Evolutionary conservation across 805 yeast genomes (phyloP).

Genomic region (Jamesozyma piceae): DNA sequence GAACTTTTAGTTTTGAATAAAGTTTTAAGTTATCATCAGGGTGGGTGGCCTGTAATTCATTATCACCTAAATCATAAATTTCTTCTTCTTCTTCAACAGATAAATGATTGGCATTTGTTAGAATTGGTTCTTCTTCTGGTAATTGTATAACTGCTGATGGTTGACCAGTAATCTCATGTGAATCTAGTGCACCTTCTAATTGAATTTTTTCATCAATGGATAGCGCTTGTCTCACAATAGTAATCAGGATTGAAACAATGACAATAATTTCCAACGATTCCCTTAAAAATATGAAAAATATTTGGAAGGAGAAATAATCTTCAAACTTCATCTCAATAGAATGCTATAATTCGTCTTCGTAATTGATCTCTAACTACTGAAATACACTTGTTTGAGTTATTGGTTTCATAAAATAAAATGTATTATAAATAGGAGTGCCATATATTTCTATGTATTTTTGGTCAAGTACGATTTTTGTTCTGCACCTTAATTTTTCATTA

Average conservation of each 20-base stretch:
- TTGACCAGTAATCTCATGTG: neutral
- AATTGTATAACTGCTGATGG: neutral
- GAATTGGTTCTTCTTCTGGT: neutral
- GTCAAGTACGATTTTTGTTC: too few species aligned
- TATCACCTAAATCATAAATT: conserved; percentile 9
- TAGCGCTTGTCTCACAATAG: conserved; percentile 57
- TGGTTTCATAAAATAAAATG: too few species aligned
- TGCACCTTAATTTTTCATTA: neutral
- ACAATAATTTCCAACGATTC: conserved; percentile 73
- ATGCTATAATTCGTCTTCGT: too few species aligned
- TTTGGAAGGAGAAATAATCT: conserved; percentile 58
- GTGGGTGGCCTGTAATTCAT: conserved; percentile 5
- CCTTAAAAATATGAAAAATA: conserved; percentile 61
- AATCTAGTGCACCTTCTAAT: neutral
- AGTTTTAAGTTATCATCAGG: conserved; percentile 15
- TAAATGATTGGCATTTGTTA: neutral
- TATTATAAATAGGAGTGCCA: too few species aligned
- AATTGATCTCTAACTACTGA: too few species aligned
- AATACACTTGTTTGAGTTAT: too few species aligned
- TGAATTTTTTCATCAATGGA: conserved; percentile 27
- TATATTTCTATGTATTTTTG: too few species aligned
- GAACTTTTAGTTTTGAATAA: conserved; percentile 45
- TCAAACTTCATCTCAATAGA: conserved; percentile 27
- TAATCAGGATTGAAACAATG: conserved; percentile 62
- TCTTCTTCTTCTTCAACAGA: conserved; percentile 25